A percentile compares a stretch with the other conserved stretches of the same genome.
Conservation (phyloP, 2,329 filamentous ascomycete species). For the Rutstroemia sp. region DNA sequence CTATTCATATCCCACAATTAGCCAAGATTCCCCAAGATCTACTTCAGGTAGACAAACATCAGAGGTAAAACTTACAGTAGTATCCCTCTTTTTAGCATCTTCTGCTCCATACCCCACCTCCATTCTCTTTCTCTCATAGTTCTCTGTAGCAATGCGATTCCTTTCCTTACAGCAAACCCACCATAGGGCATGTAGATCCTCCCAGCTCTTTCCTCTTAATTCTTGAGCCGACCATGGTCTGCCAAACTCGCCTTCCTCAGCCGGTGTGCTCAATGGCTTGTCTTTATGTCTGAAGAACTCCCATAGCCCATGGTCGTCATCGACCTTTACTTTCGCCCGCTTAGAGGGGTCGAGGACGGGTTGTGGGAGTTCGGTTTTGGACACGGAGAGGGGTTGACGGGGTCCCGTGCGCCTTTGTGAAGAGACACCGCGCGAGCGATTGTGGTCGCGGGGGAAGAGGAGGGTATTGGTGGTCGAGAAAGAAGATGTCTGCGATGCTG, state of each 20-base stretch:
- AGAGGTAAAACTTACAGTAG: slow-evolving; percentile 47
- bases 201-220: slow-evolving; percentile 83
- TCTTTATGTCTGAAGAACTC: slow-evolving; percentile 75
- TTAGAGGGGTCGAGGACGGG: slow-evolving; percentile 56
- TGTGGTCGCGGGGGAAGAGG: slow-evolving; percentile 56
- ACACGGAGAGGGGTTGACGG: slow-evolving; percentile 66
- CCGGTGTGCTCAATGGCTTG: slow-evolving; percentile 62
- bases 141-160: slow-evolving; percentile 79
- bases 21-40: not conserved
- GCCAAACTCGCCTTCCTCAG: slow-evolving; percentile 65
- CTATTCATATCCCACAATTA: slow-evolving; percentile 36
- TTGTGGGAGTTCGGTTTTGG: slow-evolving; percentile 62
- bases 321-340: slow-evolving; percentile 45
- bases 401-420: slow-evolving; percentile 71
- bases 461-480: slow-evolving; percentile 27
- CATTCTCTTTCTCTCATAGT: slow-evolving; percentile 58
- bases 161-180: slow-evolving; percentile 89
- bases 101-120: slow-evolving; percentile 66
- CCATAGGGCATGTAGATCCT: slow-evolving; percentile 87
- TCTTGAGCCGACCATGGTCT: slow-evolving; percentile 80
- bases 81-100: slow-evolving; percentile 57
- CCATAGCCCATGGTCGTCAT: slow-evolving; percentile 82
- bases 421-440: slow-evolving; percentile 73
- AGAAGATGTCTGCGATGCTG: slow-evolving; percentile 19
- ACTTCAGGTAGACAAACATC: not conserved